phyloP scores from a whole-genome alignment of 1,139 yeast genomes.

The Taiozyma sp. region DNA sequence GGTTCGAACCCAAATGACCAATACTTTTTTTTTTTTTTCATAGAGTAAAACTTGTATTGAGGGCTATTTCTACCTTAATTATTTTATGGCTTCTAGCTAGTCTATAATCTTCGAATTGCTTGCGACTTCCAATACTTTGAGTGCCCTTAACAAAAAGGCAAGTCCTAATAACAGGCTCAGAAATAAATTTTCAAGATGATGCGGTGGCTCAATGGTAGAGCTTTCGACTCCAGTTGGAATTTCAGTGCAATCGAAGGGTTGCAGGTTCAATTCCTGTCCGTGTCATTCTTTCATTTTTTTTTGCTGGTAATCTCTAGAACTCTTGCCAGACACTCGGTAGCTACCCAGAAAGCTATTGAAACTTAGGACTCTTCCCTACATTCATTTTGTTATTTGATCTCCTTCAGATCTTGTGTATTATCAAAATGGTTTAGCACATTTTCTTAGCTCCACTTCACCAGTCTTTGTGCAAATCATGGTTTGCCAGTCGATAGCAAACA shows the following conservation, averaged over 20 bases:
- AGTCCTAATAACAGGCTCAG: neutral
- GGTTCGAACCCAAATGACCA: no score
- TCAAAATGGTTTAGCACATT: conserved; percentile 86
- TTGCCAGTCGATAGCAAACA: conserved; percentile 96
- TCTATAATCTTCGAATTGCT: no score
- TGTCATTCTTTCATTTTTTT: conserved; percentile 39
- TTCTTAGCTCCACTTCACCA: conserved; percentile 74
- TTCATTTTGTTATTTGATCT: no score
- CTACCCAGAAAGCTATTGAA: no score
- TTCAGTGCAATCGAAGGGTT: conserved; percentile 57
- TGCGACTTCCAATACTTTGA: no score
- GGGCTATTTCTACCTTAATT: no score
- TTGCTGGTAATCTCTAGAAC: no score
- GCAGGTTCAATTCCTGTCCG: conserved; percentile 79
- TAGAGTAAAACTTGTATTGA: no score
- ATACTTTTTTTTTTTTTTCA: no score
- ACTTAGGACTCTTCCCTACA: no score
- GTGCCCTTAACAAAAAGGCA: neutral
- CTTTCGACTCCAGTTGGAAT: conserved; percentile 66
- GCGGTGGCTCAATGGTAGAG: conserved; percentile 92
- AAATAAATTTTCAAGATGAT: conserved; percentile 25
- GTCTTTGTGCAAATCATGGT: conserved; percentile 78
- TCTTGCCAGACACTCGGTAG: no score
- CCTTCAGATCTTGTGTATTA: neutral
- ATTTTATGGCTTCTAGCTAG: no score